Conservation (phyloP, 495 filamentous ascomycete genomes). For the Lasiosphaeris hirsuta region DNA sequence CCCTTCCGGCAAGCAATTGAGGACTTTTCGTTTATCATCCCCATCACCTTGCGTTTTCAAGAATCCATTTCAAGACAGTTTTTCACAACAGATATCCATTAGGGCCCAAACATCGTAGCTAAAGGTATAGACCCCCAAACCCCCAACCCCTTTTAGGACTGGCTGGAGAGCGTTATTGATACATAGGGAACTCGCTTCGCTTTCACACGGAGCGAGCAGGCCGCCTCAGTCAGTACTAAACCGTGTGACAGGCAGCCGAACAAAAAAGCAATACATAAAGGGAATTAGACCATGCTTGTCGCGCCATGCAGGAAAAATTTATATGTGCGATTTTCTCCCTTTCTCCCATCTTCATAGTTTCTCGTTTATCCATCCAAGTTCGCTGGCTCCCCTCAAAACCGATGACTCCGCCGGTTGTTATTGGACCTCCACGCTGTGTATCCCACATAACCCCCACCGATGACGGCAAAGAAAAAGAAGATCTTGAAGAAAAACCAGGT, state of each 20-base stretch:
- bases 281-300: constrained; percentile 7
- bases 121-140: constrained; percentile 5
- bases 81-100: neutral
- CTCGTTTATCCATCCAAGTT: neutral
- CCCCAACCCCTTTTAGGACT: constrained; percentile 5
- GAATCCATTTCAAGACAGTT: neutral
- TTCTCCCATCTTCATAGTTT: neutral
- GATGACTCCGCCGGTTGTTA: constrained; percentile 67
- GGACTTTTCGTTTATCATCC: neutral
- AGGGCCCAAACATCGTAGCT: neutral
- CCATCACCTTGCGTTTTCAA: neutral
- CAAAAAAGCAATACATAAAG: constrained; percentile 5
- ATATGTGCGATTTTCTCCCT: constrained; percentile 19
- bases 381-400: constrained; percentile 58
- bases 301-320: constrained; percentile 20
- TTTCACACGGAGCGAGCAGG: neutral
- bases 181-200: constrained; percentile 7
- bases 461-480: constrained; percentile 65
- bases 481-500: constrained; percentile 89
- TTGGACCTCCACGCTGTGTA: constrained; percentile 72
- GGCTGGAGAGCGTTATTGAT: constrained; percentile 10
- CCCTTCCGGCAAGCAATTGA: too few relatives aligned
- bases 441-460: constrained; percentile 75
- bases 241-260: neutral
- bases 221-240: neutral